Evolutionary conservation across 352 stramenopile species (phyloP).

Genomic region (Pythium folliculosum): DNA sequence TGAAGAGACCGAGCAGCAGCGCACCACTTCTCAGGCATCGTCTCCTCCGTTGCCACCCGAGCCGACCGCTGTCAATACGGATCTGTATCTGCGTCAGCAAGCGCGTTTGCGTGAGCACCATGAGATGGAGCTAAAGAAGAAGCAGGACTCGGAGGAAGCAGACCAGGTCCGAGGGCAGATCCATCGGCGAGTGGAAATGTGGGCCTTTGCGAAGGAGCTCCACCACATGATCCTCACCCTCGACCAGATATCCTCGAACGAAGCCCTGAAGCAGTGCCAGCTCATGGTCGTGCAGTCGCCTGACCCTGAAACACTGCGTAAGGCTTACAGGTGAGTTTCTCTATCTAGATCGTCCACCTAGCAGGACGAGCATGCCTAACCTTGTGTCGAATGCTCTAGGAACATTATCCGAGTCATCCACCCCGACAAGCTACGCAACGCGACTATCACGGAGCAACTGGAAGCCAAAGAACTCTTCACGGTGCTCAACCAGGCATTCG

Average conservation of each 20-base stretch:
- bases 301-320: constrained; percentile 79
- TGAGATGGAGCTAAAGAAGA: constrained; percentile 81
- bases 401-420: constrained; percentile 89
- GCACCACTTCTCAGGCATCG: constrained; percentile 23
- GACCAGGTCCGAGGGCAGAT: constrained; percentile 78
- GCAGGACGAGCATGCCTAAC: constrained; percentile 1
- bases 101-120: constrained; percentile 79
- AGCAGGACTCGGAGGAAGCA: constrained; percentile 75
- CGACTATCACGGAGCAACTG: constrained; percentile 74
- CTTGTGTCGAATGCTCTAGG: constrained; percentile 29
- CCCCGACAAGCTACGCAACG: constrained; percentile 82
- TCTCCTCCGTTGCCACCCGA: constrained; percentile 69
- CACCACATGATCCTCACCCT: constrained; percentile 85
- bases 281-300: constrained; percentile 79
- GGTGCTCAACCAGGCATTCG: constrained; percentile 86
- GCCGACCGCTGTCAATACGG: constrained; percentile 64
- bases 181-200: constrained; percentile 77
- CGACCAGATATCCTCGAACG: constrained; percentile 76
- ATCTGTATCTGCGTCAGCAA: constrained; percentile 84
- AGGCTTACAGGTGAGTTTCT: constrained; percentile 67
- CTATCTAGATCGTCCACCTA: background rate
- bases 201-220: constrained; percentile 82
- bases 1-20: constrained; percentile 23
- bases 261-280: constrained; percentile 74
- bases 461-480: constrained; percentile 89